A percentile compares a stretch with the other conserved stretches of the same genome.
Evolutionary conservation across 805 yeast species (phyloP).

Genomic region (Scheffersomyces ergatensis): DNA sequence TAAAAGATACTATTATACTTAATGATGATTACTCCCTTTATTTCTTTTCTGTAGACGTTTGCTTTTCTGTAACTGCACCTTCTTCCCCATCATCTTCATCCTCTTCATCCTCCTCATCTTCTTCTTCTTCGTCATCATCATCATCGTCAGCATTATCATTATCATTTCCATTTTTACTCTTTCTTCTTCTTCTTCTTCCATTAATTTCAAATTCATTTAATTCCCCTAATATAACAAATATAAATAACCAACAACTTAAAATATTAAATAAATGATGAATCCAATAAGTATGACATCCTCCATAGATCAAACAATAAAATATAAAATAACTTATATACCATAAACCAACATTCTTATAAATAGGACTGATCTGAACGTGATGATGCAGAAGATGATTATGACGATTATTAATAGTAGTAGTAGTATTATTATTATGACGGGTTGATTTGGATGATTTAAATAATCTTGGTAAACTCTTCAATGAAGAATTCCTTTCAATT

Average conservation of each 20-base stretch:
- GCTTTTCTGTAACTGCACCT: too few species aligned
- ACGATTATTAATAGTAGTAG: constrained; percentile 10
- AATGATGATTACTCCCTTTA: too few species aligned
- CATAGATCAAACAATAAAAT: constrained; percentile 65
- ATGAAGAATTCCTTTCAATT: constrained; percentile 53
- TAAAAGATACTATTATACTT: too few species aligned
- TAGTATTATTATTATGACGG: constrained; percentile 7
- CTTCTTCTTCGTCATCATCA: constrained; percentile 1
- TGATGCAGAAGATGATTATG: constrained; percentile 1
- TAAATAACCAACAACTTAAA: constrained; percentile 51
- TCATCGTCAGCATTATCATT: neutral
- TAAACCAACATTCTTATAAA: neutral
- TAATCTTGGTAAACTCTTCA: constrained; percentile 41
- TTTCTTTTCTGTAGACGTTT: too few species aligned
- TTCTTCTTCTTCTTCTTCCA: neutral
- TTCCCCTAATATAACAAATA: neutral
- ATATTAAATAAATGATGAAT: constrained; percentile 74
- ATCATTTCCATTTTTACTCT: neutral
- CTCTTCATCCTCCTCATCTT: neutral
- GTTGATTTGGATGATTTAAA: constrained; percentile 5
- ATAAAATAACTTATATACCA: constrained; percentile 43
- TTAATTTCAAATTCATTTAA: neutral
- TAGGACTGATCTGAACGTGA: too few species aligned
- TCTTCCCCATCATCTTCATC: neutral
- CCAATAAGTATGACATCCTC: constrained; percentile 82